Conservation (phyloP, 2,329 filamentous ascomycete genomes). For the Amylocarpus encephaloides region DNA sequence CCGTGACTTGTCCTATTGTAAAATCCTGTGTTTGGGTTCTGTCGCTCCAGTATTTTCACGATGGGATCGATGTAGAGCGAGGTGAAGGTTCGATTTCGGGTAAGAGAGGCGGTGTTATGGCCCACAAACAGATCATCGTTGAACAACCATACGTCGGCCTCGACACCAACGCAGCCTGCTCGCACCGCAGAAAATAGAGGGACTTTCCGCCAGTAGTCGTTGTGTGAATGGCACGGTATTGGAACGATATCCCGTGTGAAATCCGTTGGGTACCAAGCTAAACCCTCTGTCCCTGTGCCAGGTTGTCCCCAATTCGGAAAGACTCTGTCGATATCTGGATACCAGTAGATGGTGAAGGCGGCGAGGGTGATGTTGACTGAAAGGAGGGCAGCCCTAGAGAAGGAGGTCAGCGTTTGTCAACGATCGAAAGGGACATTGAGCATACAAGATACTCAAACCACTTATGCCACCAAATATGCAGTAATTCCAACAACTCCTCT, state of each 20-base stretch:
- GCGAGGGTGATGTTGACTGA: constrained; percentile 31
- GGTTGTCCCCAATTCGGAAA: constrained; percentile 33
- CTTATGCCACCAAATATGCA: constrained; percentile 34
- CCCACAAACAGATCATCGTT: constrained; percentile 55
- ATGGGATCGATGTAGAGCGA: constrained; percentile 61
- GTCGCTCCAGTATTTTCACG: constrained; percentile 47
- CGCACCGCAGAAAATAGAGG: constrained; percentile 57
- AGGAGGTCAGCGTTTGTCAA: constrained; percentile 2
- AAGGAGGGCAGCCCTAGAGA: constrained; percentile 31
- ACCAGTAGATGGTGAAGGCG: constrained; percentile 29
- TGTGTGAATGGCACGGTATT: constrained; percentile 59
- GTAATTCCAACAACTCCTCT: constrained; percentile 25
- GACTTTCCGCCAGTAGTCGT: constrained; percentile 61
- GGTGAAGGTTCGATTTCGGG: constrained; percentile 49
- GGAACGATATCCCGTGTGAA: constrained; percentile 48
- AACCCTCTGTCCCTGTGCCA: constrained; percentile 34
- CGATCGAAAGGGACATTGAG: constrained; percentile 3
- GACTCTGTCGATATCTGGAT: constrained; percentile 28
- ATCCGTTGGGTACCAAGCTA: constrained; percentile 43
- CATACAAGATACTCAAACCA: constrained; percentile 34
- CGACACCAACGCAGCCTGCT: constrained; percentile 55
- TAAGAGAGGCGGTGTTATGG: constrained; percentile 51
- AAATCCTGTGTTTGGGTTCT: constrained; percentile 45
- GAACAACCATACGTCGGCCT: constrained; percentile 64
- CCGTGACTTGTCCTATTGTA: constrained; percentile 43